Conservation (phyloP, 1,139 yeast genomes). For the Scheffersomyces lignicola region DNA sequence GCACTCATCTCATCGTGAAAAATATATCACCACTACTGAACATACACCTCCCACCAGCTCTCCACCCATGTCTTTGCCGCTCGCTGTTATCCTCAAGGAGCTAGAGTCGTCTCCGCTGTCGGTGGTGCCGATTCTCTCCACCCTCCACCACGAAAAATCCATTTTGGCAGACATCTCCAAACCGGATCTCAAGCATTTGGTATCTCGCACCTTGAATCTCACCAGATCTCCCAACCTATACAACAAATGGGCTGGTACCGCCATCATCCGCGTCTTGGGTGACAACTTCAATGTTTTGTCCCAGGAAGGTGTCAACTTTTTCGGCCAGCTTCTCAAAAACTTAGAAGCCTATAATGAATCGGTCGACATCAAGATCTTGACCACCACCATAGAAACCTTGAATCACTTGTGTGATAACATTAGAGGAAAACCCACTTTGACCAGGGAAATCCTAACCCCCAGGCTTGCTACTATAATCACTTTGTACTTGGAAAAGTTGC, state of each 20-base stretch:
- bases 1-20: too few relatives aligned
- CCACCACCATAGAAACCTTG: conserved; percentile 50
- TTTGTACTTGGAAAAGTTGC: conserved; percentile 48
- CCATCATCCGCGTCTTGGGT: conserved; percentile 50
- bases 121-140: conserved; percentile 32
- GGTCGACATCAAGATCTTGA: conserved; percentile 42
- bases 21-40: conserved; percentile 11
- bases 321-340: conserved; percentile 54
- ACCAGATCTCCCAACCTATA: conserved; percentile 49
- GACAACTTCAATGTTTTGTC: conserved; percentile 56
- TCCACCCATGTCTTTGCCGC: conserved; percentile 26
- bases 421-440: conserved; percentile 79
- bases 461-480: conserved; percentile 64
- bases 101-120: conserved; percentile 36
- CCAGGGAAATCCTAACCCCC: conserved; percentile 84
- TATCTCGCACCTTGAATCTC: conserved; percentile 55
- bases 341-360: conserved; percentile 52
- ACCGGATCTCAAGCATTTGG: conserved; percentile 56
- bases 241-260: conserved; percentile 65
- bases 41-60: conserved; percentile 11
- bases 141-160: conserved; percentile 29
- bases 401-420: conserved; percentile 53
- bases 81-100: conserved; percentile 32
- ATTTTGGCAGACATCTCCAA: conserved; percentile 44
- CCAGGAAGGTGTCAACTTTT: conserved; percentile 58